Percentiles rank a stretch among this genome's conserved stretches.
Conservation (phyloP, 768 basidiomycete genomes). For the Scleroderma citrinum region DNA sequence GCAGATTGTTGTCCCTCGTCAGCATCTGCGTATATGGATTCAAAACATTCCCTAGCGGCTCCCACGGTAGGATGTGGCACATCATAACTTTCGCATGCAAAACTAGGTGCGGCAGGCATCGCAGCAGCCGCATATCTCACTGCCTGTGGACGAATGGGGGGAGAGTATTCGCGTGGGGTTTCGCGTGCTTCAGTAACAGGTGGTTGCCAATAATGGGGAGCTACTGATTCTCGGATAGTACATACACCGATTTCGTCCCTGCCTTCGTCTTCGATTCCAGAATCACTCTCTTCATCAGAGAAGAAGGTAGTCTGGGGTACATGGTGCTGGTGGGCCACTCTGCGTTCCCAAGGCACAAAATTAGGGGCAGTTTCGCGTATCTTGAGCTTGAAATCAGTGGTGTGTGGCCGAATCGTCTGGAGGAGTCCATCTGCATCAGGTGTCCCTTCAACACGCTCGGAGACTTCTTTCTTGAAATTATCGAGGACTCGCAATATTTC, state of each 20-base stretch:
- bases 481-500: conserved; percentile 48
- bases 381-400: not conserved
- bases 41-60: too few relatives aligned
- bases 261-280: conserved; percentile 1
- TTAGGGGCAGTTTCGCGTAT: conserved; percentile 52
- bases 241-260: not conserved
- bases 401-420: conserved; percentile 45
- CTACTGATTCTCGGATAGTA: conserved; percentile 6
- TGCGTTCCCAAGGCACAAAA: conserved; percentile 46
- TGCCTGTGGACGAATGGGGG: too few relatives aligned
- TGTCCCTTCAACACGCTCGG: conserved; percentile 44
- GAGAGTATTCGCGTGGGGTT: too few relatives aligned
- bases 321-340: not conserved
- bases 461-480: conserved; percentile 41
- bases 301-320: conserved; percentile 27
- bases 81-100: too few relatives aligned
- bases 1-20: too few relatives aligned
- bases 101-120: too few relatives aligned
- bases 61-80: too few relatives aligned
- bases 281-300: conserved; percentile 35
- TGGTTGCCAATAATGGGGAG: too few relatives aligned
- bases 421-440: conserved; percentile 47
- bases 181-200: too few relatives aligned
- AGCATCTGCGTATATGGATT: too few relatives aligned
- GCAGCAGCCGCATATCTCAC: too few relatives aligned